phyloP scores from a whole-genome alignment of 805 yeast genomes.

The Candida ponderosae region DNA sequence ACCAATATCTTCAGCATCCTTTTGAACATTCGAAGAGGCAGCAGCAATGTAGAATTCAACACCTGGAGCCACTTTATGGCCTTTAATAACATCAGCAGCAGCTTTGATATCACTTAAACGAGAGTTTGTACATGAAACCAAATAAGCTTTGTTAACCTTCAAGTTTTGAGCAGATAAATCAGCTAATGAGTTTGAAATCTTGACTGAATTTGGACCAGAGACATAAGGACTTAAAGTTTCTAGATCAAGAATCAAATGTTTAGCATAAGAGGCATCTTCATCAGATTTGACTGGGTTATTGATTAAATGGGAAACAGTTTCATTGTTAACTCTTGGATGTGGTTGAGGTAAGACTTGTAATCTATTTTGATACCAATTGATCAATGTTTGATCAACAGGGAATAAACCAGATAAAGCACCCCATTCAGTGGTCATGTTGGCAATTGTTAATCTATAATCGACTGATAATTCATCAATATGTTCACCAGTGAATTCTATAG shows the following conservation, averaged over 20 bases:
- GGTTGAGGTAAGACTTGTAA: conserved; percentile 47
- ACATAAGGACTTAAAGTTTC: conserved; percentile 77
- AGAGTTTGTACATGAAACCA: conserved; percentile 97
- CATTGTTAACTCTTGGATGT: conserved; percentile 75
- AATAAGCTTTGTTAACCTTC: conserved; percentile 85
- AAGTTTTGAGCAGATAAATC: conserved; percentile 68
- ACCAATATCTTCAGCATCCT: conserved; percentile 84
- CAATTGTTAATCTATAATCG: conserved; percentile 85
- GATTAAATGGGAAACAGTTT: conserved; percentile 46
- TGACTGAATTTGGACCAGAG: conserved; percentile 97
- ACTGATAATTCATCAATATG: conserved; percentile 62
- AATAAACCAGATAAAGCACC: conserved; percentile 95
- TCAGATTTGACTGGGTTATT: conserved; percentile 46
- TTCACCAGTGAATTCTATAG: conserved; percentile 88
- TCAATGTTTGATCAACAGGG: conserved; percentile 82
- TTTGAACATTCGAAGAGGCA: conserved; percentile 88
- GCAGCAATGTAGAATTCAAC: conserved; percentile 98
- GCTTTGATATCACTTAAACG: conserved; percentile 88
- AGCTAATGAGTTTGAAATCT: conserved; percentile 72
- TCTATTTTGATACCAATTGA: conserved; percentile 72
- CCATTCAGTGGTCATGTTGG: conserved; percentile 98
- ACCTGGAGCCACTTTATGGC: conserved; percentile 76
- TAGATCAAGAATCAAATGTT: conserved; percentile 76
- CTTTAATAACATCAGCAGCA: conserved; percentile 80
- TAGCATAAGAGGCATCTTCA: conserved; percentile 77